A percentile compares a stretch with the other conserved stretches of the same genome.
Conservation (phyloP, 2,329 filamentous ascomycete genomes). For the Neurospora crassa region DNA sequence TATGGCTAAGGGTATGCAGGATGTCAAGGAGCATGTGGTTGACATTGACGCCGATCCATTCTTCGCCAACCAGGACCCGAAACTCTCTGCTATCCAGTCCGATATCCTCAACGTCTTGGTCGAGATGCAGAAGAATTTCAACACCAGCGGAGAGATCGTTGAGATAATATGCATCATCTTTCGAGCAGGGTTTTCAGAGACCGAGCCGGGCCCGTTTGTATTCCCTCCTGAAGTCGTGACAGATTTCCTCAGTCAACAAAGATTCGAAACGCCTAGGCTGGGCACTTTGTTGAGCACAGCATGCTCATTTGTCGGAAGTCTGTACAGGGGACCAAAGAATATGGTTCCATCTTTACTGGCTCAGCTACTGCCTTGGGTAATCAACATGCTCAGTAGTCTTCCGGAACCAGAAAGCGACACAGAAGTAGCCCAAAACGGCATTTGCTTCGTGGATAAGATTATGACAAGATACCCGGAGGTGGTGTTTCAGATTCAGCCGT, state of each 20-base stretch:
- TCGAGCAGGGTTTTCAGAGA: slow-evolving; percentile 66
- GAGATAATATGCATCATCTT: slow-evolving; percentile 65
- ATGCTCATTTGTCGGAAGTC: slow-evolving; percentile 57
- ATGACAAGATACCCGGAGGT: slow-evolving; percentile 51
- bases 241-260: slow-evolving; percentile 53
- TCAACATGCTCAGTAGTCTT: slow-evolving; percentile 40
- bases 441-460: slow-evolving; percentile 61
- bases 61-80: background rate
- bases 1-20: slow-evolving; percentile 64
- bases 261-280: slow-evolving; percentile 52
- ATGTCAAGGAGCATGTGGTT: slow-evolving; percentile 54
- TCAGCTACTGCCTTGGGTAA: slow-evolving; percentile 50
- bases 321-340: slow-evolving; percentile 34
- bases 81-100: slow-evolving; percentile 30
- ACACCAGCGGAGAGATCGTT: slow-evolving; percentile 54
- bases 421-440: slow-evolving; percentile 62
- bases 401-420: slow-evolving; percentile 52
- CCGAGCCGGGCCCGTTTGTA: slow-evolving; percentile 66
- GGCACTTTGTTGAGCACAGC: slow-evolving; percentile 63
- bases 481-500: slow-evolving; percentile 47
- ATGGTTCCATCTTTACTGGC: slow-evolving; percentile 39
- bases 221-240: slow-evolving; percentile 58
- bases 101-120: slow-evolving; percentile 38
- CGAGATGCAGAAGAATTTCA: slow-evolving; percentile 42
- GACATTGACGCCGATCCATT: slow-evolving; percentile 47